phyloP scores from a whole-genome alignment of 768 basidiomycete genomes.

The Lanmaoa pseudosensibilis region DNA sequence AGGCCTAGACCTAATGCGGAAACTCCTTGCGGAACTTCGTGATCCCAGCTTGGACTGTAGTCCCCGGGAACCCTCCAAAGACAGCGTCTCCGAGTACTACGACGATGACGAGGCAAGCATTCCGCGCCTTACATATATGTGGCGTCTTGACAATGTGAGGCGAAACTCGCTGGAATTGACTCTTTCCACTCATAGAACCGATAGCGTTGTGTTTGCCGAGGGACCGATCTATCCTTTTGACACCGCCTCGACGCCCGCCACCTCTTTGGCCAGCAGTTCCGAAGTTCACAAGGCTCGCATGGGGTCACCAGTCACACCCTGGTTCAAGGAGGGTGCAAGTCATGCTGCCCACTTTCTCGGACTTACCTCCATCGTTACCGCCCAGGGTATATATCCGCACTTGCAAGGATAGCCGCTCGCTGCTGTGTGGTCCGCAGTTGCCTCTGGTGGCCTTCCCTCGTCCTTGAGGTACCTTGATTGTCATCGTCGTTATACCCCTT shows the following conservation, averaged over 20 bases:
- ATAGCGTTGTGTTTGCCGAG: slow-evolving; percentile 1
- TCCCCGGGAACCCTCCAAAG: slow-evolving; percentile 3
- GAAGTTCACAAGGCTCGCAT: background rate
- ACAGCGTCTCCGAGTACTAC: slow-evolving; percentile 1
- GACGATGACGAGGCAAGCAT: background rate
- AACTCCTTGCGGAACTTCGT: slow-evolving; percentile 15
- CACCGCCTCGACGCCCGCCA: background rate
- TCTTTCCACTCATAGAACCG: background rate
- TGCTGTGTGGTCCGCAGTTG: background rate
- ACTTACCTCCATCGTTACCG: background rate
- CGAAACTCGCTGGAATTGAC: slow-evolving; percentile 1
- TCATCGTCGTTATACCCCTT: background rate
- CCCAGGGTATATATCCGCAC: background rate
- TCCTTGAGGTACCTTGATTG: background rate
- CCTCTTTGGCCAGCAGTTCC: background rate
- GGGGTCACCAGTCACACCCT: background rate
- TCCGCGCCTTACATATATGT: background rate
- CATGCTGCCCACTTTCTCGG: background rate
- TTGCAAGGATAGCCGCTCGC: slow-evolving; percentile 1
- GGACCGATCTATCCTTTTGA: slow-evolving; percentile 6
- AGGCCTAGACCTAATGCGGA: background rate
- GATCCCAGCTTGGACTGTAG: slow-evolving; percentile 10
- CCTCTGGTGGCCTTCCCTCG: background rate
- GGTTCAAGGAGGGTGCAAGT: background rate
- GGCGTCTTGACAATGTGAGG: background rate